Percentiles rank a stretch among this genome's conserved stretches.
Conservation (phyloP, 2,329 filamentous ascomycete genomes). For the Penicillium concentricum region DNA sequence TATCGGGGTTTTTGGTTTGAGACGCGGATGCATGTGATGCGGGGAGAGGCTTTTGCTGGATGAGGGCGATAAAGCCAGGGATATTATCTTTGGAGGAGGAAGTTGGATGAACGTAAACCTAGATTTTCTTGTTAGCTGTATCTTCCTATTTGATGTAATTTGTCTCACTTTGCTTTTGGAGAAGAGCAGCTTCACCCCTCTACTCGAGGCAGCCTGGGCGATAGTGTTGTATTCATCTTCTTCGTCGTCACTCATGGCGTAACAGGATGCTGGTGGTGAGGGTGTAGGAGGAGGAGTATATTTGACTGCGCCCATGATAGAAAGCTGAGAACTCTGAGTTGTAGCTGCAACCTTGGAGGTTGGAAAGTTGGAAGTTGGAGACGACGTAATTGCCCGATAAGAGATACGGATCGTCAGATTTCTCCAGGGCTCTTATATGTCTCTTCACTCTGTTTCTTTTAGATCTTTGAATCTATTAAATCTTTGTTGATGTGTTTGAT, state of each 20-base stretch:
- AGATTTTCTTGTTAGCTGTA: slow-evolving; percentile 13
- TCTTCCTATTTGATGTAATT: neutral
- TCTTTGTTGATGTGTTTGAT: neutral
- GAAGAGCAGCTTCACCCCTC: slow-evolving; percentile 88
- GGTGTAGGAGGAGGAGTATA: slow-evolving; percentile 47
- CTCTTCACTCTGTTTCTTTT: neutral
- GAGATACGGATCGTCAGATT: neutral
- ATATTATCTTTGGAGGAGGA: slow-evolving; percentile 95
- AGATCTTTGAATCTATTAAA: neutral
- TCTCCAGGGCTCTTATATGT: too few relatives aligned
- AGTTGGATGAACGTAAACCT: slow-evolving; percentile 95
- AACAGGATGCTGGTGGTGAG: slow-evolving; percentile 85
- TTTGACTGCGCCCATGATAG: slow-evolving; percentile 35
- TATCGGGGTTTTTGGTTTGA: slow-evolving; percentile 45
- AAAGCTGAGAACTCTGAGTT: neutral
- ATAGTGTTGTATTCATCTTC: slow-evolving; percentile 95
- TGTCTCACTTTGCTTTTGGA: slow-evolving; percentile 86
- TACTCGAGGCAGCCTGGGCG: slow-evolving; percentile 70
- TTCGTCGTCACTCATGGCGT: slow-evolving; percentile 94
- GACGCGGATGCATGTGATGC: slow-evolving; percentile 37
- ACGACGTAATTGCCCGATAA: slow-evolving; percentile 11
- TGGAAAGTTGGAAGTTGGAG: neutral
- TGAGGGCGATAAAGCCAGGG: slow-evolving; percentile 83
- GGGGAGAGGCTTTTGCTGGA: slow-evolving; percentile 74
- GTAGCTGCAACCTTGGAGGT: neutral